These are phyloP conservation scores for Kodamaea leandrae DNA, from an alignment of 805 yeast genomes.

Conservation along the genomic window DNA sequence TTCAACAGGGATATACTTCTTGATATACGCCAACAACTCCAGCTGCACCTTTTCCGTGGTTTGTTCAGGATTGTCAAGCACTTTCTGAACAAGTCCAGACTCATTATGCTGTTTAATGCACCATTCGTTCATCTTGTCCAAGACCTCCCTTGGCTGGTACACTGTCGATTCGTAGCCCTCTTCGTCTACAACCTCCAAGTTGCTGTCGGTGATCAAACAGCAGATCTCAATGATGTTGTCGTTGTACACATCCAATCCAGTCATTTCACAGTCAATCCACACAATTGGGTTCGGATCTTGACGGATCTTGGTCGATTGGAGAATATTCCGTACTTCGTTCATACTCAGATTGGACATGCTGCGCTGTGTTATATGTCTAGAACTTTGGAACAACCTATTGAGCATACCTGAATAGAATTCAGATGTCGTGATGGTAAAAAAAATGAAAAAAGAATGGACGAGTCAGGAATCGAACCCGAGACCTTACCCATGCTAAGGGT, in stretches of 20 bases:
- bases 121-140: conserved; percentile 86
- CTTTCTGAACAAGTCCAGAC: conserved; percentile 73
- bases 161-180: conserved; percentile 80
- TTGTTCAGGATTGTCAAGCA: conserved; percentile 50
- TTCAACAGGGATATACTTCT: conserved; percentile 48
- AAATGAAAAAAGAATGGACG: conserved; percentile 48
- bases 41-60: conserved; percentile 59
- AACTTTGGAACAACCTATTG: too few species aligned
- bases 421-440: too few species aligned
- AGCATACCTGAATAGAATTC: too few species aligned
- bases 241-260: conserved; percentile 73
- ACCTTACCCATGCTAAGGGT: conserved; percentile 79
- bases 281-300: conserved; percentile 43
- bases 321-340: background rate
- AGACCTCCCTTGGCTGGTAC: conserved; percentile 56
- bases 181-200: conserved; percentile 66
- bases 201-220: conserved; percentile 83
- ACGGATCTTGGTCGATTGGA: background rate
- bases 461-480: conserved; percentile 77
- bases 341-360: background rate
- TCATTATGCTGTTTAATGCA: conserved; percentile 76
- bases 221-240: conserved; percentile 91
- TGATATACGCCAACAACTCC: conserved; percentile 63
- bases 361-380: conserved; percentile 5
- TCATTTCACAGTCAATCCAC: conserved; percentile 99